Base-by-base conservation (phyloP, 257 asterid genomes). In the Capsicum baccatum region DNA sequence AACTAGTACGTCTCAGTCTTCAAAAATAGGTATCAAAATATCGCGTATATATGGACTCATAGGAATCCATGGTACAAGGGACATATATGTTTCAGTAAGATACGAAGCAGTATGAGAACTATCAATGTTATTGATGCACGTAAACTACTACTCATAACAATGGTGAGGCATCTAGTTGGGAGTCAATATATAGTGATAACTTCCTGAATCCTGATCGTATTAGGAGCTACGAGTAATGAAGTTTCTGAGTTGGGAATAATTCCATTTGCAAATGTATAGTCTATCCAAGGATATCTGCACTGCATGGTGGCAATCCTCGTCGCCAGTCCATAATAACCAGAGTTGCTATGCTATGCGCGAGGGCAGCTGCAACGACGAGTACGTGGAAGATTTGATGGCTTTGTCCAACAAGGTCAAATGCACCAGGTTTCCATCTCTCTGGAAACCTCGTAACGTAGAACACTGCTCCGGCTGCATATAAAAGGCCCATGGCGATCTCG, bases 361-460 rank as follows among this genome's bases (percentile, higher is more conserved):
- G 87, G 1, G 99, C 99, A 0, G 98, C 99, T 1, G 90, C 95
- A 47, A 94, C 94, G 3, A 96, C 97, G 9, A 96, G 88, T 15
- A 91, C 89, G 55, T 96, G 99, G 81, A 96, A 96, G 58, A 96
- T 93, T 89, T 96, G 99, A 88, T 96, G 99, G 83, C 98, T 96
- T n/a, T 94, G 98, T 0, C 99, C 99, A 12, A 93, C 91, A 64
- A 94, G 90, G 80, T 96, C 99, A 84, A 96, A 96, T 2, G 87
- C 85, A 15, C 99, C 99, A 2, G 99, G 99, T 74, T 74, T 91
- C 97, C 98, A 92, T 84, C 96, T 92, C 92, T 96, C 98, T 0
- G 98, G 99, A 15, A 96, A 84, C 89, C 99, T 91, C 1, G 93
- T 89, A 1, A 92, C 90, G 5, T 96, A 96, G 85, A 96, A 89